phyloP scores from a whole-genome alignment of 352 stramenopile species.

The Phytophthora pseudosyringae region DNA sequence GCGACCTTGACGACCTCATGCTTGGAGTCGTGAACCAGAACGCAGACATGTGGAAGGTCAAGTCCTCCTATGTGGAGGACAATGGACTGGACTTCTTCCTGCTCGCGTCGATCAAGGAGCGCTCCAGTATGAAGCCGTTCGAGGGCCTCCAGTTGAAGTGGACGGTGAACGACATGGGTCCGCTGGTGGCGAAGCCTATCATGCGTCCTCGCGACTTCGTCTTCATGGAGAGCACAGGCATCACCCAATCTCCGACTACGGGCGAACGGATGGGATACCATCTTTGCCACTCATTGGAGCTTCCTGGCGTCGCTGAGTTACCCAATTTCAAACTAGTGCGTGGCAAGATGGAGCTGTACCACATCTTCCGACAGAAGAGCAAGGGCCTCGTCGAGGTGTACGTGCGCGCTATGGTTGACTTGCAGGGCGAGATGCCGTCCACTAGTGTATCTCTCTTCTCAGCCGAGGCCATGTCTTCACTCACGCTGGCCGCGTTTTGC shows the following conservation, averaged over 20 bases:
- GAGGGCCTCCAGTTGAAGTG: slow-evolving; percentile 47
- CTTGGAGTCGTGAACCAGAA: slow-evolving; percentile 42
- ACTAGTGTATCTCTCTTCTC: slow-evolving; percentile 34
- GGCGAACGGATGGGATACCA: slow-evolving; percentile 59
- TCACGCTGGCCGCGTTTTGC: slow-evolving; percentile 34
- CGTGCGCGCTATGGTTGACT: slow-evolving; percentile 32
- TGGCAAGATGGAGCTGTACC: slow-evolving; percentile 43
- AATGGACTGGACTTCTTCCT: slow-evolving; percentile 40
- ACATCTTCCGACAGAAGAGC: slow-evolving; percentile 50
- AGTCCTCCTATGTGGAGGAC: slow-evolving; percentile 53
- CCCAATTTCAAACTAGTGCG: slow-evolving; percentile 49
- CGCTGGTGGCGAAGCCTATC: slow-evolving; percentile 33
- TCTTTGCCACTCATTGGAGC: slow-evolving; percentile 49
- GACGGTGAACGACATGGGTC: slow-evolving; percentile 43
- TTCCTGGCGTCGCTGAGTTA: slow-evolving; percentile 38
- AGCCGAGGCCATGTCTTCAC: slow-evolving; percentile 36
- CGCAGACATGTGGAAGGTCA: slow-evolving; percentile 48
- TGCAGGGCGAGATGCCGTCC: slow-evolving; percentile 40
- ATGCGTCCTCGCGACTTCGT: slow-evolving; percentile 52
- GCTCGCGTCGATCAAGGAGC: slow-evolving; percentile 33
- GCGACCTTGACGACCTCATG: slow-evolving; percentile 55
- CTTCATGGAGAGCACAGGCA: slow-evolving; percentile 52
- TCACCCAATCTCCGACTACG: slow-evolving; percentile 34
- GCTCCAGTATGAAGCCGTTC: slow-evolving; percentile 32
- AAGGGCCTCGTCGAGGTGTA: slow-evolving; percentile 55